Evolutionary conservation across 225 moss, liverwort and hornwort genomes (phyloP).

Genomic region (Neckera pumila): DNA sequence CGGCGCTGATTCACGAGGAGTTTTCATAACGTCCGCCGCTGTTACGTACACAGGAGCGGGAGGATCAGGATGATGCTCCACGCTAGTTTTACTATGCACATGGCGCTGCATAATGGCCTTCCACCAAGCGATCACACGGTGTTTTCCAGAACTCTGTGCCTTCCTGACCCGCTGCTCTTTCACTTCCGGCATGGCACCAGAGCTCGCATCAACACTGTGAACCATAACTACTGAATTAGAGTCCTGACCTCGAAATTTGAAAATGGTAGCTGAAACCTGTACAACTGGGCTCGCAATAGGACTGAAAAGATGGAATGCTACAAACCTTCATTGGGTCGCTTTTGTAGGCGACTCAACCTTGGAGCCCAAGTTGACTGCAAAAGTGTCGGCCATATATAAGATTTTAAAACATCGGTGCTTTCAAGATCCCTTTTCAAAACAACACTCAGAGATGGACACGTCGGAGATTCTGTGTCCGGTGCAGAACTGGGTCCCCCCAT

Average conservation of each 20-base stretch:
- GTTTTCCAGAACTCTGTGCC: neutral
- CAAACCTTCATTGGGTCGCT: neutral
- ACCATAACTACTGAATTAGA: neutral
- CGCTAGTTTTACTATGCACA: neutral
- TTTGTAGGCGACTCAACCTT: neutral
- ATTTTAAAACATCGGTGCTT: neutral
- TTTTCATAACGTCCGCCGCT: neutral
- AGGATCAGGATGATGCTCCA: neutral
- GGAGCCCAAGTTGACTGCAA: neutral
- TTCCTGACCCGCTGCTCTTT: neutral
- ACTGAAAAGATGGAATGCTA: neutral
- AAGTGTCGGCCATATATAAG: neutral
- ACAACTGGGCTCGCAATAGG: neutral
- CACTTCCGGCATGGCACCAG: neutral
- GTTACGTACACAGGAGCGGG: neutral
- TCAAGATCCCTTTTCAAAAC: neutral
- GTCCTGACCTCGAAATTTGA: neutral
- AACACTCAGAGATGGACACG: neutral
- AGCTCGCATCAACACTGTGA: neutral
- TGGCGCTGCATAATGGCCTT: neutral
- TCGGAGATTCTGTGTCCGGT: neutral
- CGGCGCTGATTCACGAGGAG: neutral
- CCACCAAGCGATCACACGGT: slow-evolving; percentile 3
- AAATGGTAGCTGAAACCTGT: neutral
- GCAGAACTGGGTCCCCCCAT: neutral